Evolutionary conservation across 148 eudicot genomes (phyloP), one percentile per base, ranked within the genome.

Genomic region (Rhododendron molle): DNA sequence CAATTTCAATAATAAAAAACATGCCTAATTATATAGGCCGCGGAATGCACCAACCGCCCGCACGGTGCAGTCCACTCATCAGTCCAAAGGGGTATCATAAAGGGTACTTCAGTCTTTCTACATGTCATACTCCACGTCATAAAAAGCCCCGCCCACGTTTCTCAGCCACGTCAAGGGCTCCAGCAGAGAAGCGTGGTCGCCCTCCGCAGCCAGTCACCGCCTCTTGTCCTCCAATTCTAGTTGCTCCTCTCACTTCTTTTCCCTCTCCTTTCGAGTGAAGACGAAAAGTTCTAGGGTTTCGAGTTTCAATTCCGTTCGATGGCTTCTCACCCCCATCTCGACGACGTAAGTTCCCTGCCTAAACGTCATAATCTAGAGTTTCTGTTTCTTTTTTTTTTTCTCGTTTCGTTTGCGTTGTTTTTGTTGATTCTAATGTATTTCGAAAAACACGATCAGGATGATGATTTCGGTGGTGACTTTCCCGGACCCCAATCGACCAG

Each of bases 381-480:
- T 83, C 13, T 34, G 67, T 32, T 36, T 12, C 6, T 11, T 67
- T n/a, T n/a, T 34, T 11, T 67, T 10, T n/a, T 34, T 71, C 32
- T 28, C 21, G 83, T 34, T 11, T n/a, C 44, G 71, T 13, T 72
- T 32, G 18, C 65, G 44, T 15, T 83, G 46, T 60, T 85, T 5
- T 82, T 77, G 34, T 76, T 32, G 21, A 85, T 74, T 52, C 60
- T 38, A 81, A 44, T 58, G 54, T 38, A n/a, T 7, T 44, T 40
- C 23, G 20, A 32, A 13, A 67, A 36, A 23, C 30, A 78, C n/a
- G 21, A 15, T 15, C 89, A 95, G 99, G 98, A 95, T 82, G 98
- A 95, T 89, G 97, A 94, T 94, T 96, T 96, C 46, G 98, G 98
- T 10, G 97, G 98, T 2, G 99, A 96, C 90, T 95, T 96, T 71